phyloP scores from a whole-genome alignment of 345 rosid species.

The Theobroma cacao region DNA sequence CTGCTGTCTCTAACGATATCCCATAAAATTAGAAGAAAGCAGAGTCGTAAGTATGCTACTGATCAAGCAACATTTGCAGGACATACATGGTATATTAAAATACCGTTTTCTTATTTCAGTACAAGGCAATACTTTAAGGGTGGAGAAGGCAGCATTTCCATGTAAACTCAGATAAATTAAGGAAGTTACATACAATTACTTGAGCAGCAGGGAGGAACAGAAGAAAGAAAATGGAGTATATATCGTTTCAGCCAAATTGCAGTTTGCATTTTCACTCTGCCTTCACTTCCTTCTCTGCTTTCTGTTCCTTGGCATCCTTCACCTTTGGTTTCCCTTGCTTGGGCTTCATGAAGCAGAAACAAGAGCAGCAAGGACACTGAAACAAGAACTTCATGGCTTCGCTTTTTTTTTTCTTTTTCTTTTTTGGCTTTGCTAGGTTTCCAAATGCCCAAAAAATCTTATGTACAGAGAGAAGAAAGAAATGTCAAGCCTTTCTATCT shows the following conservation, averaged over 20 bases:
- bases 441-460: not conserved
- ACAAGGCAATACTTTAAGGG: not conserved
- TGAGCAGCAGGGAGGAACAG: not conserved
- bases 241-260: not conserved
- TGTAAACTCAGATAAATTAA: not conserved
- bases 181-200: slow-evolving; percentile 5
- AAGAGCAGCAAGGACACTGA: slow-evolving; percentile 82
- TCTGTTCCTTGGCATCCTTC: slow-evolving; percentile 39
- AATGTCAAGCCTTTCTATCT: slow-evolving; percentile 10
- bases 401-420: slow-evolving; percentile 13
- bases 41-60: not conserved
- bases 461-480: slow-evolving; percentile 5
- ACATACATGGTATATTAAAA: not conserved
- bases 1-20: not conserved
- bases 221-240: not conserved
- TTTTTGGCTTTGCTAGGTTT: slow-evolving; percentile 9
- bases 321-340: slow-evolving; percentile 56
- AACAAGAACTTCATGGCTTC: slow-evolving; percentile 78
- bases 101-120: not conserved
- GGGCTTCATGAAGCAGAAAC: slow-evolving; percentile 89
- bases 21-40: not conserved
- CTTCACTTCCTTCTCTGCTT: slow-evolving; percentile 26
- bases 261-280: slow-evolving; percentile 18
- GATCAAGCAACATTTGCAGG: not conserved
- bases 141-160: not conserved